Base-by-base conservation (phyloP, 257 asterid genomes). In the Catharanthus roseus region DNA sequence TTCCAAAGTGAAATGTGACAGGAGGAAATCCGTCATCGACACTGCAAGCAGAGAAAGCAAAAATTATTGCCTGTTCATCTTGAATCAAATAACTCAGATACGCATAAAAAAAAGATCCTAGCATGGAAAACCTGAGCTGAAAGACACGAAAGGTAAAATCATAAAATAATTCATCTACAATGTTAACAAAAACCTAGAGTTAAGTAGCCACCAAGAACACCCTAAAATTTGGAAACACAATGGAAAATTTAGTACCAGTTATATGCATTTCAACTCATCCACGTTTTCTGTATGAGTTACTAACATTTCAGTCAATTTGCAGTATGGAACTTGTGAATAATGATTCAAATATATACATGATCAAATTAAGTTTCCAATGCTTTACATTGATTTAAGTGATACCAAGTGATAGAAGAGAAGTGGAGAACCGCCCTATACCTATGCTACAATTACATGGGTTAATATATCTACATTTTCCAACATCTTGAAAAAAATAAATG, bases 11-110 rank as follows among this genome's bases (percentile, higher is more conserved):
- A 78, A 95, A 89, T 68, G 85, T 83, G 77, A 95, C 97, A 21
- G 79, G 75, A 18, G 97, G 99, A 75, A 95, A 95, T 69, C 87
- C 97, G 74, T 88, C 97, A 82, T 95, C 97, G 71, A 95, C 92
- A 79, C 99, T 95, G 93, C 93, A 84, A 71, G 18, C 76, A 51
- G 78, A 68, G 75, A 60, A 76, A 78, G 62, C 58, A 68, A 64
- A 69, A 65, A 75, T 75, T 70, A 74, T 28, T 53, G 39, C 41
- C n/a, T 7, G 18, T 21, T n/a, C n/a, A 53, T 19, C 31, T 36
- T 4, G 28, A 36, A 50, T 60, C 42, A 74, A 5, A 23, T 3
- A 16, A 55, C 38, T 19, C 44, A 54, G 57, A 19, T 15, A 24
- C 12, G 42, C 19, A 63, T 34, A 15, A 29, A 67, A 3, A 57